These are phyloP conservation scores for Pseudozyma hubeiensis DNA, from an alignment of 1,284 basidiomycete genomes.

Conservation along the genomic window DNA sequence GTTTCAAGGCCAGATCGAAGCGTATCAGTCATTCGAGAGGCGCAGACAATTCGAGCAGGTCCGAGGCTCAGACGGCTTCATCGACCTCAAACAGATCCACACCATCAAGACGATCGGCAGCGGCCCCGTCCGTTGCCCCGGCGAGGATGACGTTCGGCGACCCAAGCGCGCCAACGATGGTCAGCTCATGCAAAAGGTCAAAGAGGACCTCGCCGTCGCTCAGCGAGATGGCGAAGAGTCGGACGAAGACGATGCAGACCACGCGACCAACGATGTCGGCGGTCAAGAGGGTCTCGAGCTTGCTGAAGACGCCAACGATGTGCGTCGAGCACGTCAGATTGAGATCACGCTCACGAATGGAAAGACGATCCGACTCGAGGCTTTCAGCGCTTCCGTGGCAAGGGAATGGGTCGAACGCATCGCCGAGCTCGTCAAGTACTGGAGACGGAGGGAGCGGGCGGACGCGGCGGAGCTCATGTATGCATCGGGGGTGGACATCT, in stretches of 20 bases:
- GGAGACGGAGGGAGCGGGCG: constrained; percentile 78
- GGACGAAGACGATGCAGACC: constrained; percentile 48
- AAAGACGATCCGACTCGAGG: constrained; percentile 78
- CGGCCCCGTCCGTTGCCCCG: constrained; percentile 49
- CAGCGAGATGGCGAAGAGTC: constrained; percentile 70
- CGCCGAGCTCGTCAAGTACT: constrained; percentile 77
- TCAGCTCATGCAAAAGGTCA: constrained; percentile 12
- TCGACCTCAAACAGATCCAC: constrained; percentile 78
- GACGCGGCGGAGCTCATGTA: constrained; percentile 84
- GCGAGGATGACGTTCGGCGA: constrained; percentile 39
- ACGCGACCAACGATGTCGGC: constrained; percentile 77
- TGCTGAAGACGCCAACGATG: constrained; percentile 71
- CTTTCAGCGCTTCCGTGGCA: constrained; percentile 72
- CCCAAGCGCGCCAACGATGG: not conserved
- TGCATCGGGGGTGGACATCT: constrained; percentile 72
- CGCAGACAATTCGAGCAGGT: constrained; percentile 78
- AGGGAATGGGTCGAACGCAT: constrained; percentile 83
- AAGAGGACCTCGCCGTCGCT: constrained; percentile 68
- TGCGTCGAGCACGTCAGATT: constrained; percentile 78
- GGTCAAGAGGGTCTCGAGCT: constrained; percentile 75
- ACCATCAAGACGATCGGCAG: constrained; percentile 73
- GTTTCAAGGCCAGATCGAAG: constrained; percentile 50
- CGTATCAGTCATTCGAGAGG: constrained; percentile 57
- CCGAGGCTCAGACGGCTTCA: constrained; percentile 75
- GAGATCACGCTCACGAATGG: constrained; percentile 80